A percentile compares a stretch with the other conserved stretches of the same genome.
Conservation (phyloP, 352 stramenopile genomes). For the Plasmopara halstedii region DNA sequence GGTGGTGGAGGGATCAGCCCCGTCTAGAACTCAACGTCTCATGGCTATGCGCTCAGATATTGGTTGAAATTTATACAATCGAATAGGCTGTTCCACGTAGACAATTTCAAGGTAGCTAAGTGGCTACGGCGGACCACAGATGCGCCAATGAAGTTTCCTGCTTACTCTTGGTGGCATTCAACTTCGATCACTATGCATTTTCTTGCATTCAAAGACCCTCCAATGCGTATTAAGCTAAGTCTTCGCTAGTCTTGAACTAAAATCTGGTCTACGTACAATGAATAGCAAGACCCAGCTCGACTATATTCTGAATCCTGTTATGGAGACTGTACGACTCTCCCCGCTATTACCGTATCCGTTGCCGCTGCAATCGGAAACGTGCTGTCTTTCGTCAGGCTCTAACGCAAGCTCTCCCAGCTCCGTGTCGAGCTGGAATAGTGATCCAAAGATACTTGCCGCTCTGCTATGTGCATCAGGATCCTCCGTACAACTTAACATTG, state of each 20-base stretch:
- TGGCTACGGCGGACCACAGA: constrained; percentile 7
- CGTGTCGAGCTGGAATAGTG: constrained; percentile 20
- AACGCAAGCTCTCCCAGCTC: constrained; percentile 21
- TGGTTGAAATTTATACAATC: constrained; percentile 4
- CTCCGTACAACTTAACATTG: constrained; percentile 3
- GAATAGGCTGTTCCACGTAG: constrained; percentile 12
- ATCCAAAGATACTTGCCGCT: constrained; percentile 13
- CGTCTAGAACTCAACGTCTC: constrained; percentile 1
- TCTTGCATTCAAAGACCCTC: not conserved
- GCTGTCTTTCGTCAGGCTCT: constrained; percentile 1
- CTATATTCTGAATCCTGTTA: constrained; percentile 15
- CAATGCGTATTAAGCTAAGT: not conserved
- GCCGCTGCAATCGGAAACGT: constrained; percentile 2
- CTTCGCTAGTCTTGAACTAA: constrained; percentile 11
- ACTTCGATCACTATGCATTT: not conserved
- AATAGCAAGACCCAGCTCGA: constrained; percentile 21
- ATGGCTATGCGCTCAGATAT: not conserved
- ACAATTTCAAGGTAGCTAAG: constrained; percentile 8
- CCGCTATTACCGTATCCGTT: constrained; percentile 3
- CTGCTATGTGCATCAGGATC: not conserved
- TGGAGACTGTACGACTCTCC: not conserved
- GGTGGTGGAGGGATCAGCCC: too few species aligned
- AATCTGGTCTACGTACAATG: constrained; percentile 14
- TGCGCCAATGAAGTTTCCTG: constrained; percentile 9
- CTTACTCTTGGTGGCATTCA: not conserved